phyloP scores from a whole-genome alignment of 2,329 filamentous ascomycete genomes.

The Trichoderma lentiforme region DNA sequence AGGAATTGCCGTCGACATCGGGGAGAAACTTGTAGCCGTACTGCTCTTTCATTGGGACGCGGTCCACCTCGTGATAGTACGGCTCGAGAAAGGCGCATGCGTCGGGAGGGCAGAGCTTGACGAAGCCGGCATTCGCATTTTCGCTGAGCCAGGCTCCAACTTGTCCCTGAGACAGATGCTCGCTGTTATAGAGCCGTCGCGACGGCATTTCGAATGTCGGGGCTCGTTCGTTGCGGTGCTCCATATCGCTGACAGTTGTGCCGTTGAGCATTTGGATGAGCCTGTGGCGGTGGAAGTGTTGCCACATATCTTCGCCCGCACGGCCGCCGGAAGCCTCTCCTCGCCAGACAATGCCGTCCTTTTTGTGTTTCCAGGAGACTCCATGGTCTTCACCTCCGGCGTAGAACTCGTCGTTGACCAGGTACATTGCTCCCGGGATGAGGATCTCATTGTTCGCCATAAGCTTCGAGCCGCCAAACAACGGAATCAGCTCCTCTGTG shows the following conservation, averaged over 20 bases:
- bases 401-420: constrained; percentile 56
- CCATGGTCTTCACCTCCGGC: constrained; percentile 55
- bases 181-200: constrained; percentile 41
- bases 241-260: constrained; percentile 50
- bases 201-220: constrained; percentile 50
- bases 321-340: constrained; percentile 62
- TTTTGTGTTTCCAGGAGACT: constrained; percentile 56
- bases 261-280: constrained; percentile 67
- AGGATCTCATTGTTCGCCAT: constrained; percentile 62
- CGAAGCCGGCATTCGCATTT: constrained; percentile 45
- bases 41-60: constrained; percentile 45
- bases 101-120: constrained; percentile 36
- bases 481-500: constrained; percentile 54
- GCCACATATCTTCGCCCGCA: constrained; percentile 56
- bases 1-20: constrained; percentile 68
- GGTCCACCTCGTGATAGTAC: constrained; percentile 32
- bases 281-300: constrained; percentile 67
- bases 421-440: constrained; percentile 64
- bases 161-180: constrained; percentile 29
- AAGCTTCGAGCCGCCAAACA: constrained; percentile 62
- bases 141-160: constrained; percentile 42
- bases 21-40: constrained; percentile 63
- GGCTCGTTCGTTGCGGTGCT: constrained; percentile 39
- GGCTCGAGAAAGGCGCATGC: constrained; percentile 40
- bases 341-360: constrained; percentile 57